Evolutionary conservation across 2,329 filamentous ascomycete genomes (phyloP).

Genomic region (Botrytis elliptica): DNA sequence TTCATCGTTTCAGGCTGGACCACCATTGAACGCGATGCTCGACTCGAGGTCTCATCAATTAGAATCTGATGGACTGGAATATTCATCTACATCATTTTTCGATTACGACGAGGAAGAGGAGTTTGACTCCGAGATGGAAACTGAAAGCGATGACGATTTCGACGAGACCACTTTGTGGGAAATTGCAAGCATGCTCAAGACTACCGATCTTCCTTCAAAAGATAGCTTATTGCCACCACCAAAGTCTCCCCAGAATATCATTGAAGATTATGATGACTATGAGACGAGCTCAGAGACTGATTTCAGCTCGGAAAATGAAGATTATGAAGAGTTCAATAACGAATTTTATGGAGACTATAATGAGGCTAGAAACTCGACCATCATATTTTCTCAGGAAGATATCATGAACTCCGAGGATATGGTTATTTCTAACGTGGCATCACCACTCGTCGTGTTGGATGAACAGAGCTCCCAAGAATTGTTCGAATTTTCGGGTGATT

Average conservation of each 20-base stretch:
- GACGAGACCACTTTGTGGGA: slow-evolving; percentile 64
- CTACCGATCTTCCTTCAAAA: slow-evolving; percentile 52
- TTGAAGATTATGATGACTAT: slow-evolving; percentile 29
- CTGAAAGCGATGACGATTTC: slow-evolving; percentile 44
- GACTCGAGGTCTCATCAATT: slow-evolving; percentile 33
- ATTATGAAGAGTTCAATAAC: slow-evolving; percentile 8
- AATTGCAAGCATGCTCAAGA: slow-evolving; percentile 58
- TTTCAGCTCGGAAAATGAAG: slow-evolving; percentile 23
- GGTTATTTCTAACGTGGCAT: not conserved
- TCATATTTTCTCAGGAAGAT: slow-evolving; percentile 13
- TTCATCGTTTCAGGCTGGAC: slow-evolving; percentile 26
- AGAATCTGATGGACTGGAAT: slow-evolving; percentile 31
- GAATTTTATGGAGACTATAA: not conserved
- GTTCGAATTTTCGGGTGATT: not conserved
- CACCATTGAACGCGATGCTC: slow-evolving; percentile 30
- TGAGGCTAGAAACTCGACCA: not conserved
- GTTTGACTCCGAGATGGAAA: slow-evolving; percentile 40
- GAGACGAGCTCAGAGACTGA: slow-evolving; percentile 25
- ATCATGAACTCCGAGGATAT: not conserved
- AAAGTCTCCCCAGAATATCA: slow-evolving; percentile 14
- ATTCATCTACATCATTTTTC: slow-evolving; percentile 50
- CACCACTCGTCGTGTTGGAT: not conserved
- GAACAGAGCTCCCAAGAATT: not conserved
- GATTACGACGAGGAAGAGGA: slow-evolving; percentile 53
- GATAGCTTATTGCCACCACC: slow-evolving; percentile 48